Base-by-base conservation (phyloP, 2,329 filamentous ascomycete genomes). In the Zelopaecilomyces penicillatus region DNA sequence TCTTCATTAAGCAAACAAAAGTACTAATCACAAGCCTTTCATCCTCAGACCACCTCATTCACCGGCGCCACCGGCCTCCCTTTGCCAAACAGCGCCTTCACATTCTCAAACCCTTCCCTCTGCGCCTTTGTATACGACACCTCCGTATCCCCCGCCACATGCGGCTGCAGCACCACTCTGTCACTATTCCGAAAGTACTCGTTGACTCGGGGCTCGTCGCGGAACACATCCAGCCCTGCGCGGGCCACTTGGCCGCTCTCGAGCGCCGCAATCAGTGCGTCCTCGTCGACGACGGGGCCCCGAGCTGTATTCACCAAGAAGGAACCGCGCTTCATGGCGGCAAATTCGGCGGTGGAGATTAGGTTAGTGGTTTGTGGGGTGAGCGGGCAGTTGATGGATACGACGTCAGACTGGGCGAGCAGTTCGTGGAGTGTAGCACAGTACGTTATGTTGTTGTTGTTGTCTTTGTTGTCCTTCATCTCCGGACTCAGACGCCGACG, bases 241-340 rank as follows among this genome's bases (percentile, higher is more conserved):
- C 68, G 57, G 1, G 60, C 58, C 2, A 77, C 49, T 41, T 71
- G 69, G 0, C 73, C 71, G 5, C 56, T 64, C 44, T 73, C 65
- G 4, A 78, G 51, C 0, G 71, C 74, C 8, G 59, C 54, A 5
- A 72, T 62, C 11, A 78, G 52, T 0, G 73, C 73, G 4, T 57
- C 53, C 50, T 76, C 71, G 46, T 77, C 65, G 1, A 78, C 57
- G 3, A 77, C 57, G 9, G 65, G 64, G 0, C 74, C 74, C 0
- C 74, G 64, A 0, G 73, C 69, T 0, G 74, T 76, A 52, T 78
- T 78, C 30, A 77, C 59, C 4, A 78, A 52, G 43, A 70, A 65
- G 0, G 61, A 56, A 0, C 71, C 70, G 2, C 65, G 58, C 46
- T 73, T 76, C 68, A 76, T 75, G 11, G 57, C 59, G 0, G 56